These are phyloP conservation scores for Blakeslea trispora DNA, from an alignment of 371 early-diverging fungal species.

Conservation along the genomic window DNA sequence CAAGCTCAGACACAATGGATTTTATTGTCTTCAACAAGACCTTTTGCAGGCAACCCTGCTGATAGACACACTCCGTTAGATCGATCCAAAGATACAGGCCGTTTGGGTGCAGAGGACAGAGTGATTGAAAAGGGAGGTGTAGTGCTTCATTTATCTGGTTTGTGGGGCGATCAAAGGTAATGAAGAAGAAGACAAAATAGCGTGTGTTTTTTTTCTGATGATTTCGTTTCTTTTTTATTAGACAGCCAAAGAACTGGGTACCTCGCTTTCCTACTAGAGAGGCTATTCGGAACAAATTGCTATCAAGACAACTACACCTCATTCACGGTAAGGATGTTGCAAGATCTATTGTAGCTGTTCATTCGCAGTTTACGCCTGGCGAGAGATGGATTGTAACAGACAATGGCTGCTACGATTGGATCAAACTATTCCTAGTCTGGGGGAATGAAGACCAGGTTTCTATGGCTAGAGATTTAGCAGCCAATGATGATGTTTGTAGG, in stretches of 20 bases:
- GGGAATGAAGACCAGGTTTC: conserved; percentile 37
- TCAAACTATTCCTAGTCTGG: conserved; percentile 41
- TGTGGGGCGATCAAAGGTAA: conserved; percentile 51
- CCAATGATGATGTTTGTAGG: conserved; percentile 24
- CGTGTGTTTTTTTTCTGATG: too few relatives aligned
- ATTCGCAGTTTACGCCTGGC: conserved; percentile 29
- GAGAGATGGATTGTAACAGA: conserved; percentile 50
- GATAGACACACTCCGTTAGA: conserved; percentile 43
- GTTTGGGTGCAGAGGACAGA: conserved; percentile 38
- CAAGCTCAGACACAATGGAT: conserved; percentile 37
- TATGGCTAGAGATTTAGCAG: conserved; percentile 26
- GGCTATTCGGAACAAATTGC: conserved; percentile 36
- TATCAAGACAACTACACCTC: conserved; percentile 43
- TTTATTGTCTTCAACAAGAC: conserved; percentile 44
- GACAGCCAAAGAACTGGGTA: conserved; percentile 49
- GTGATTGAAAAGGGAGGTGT: conserved; percentile 32
- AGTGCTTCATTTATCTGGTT: conserved; percentile 45
- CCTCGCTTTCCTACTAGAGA: conserved; percentile 37
- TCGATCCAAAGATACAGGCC: conserved; percentile 35
- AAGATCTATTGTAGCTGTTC: conserved; percentile 41
- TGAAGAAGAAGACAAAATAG: background rate
- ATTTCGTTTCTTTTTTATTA: too few relatives aligned
- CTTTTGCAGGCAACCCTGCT: conserved; percentile 29
- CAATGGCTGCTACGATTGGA: conserved; percentile 45
- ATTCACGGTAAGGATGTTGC: conserved; percentile 53